Conservation (phyloP, 768 basidiomycete species). For the Coprinopsis cinerea region DNA sequence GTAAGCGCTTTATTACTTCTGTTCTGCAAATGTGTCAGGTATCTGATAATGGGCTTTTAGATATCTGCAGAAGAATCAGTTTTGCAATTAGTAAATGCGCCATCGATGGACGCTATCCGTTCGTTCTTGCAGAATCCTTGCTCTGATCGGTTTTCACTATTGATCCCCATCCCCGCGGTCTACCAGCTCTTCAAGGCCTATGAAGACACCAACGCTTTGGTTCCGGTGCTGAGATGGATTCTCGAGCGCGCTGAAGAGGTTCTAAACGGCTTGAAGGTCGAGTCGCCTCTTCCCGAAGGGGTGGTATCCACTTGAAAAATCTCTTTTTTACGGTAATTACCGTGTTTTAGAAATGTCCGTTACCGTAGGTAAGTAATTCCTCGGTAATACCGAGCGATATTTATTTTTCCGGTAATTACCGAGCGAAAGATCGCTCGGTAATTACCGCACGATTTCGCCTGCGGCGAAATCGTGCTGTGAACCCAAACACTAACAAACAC, state of each 20-base stretch:
- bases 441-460: no score
- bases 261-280: slow-evolving; percentile 1
- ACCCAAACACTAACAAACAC: no score
- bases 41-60: slow-evolving; percentile 6
- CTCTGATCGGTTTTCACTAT: neutral
- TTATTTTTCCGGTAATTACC: no score
- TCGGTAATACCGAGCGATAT: no score
- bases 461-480: no score
- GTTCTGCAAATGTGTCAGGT: no score
- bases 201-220: neutral
- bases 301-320: neutral
- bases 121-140: slow-evolving; percentile 9
- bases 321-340: no score
- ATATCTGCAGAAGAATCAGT: slow-evolving; percentile 20
- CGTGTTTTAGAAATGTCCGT: no score
- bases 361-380: no score
- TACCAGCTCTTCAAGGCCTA: neutral
- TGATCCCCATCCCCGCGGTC: neutral
- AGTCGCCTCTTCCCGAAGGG: neutral
- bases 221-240: neutral
- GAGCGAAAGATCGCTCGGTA: no score
- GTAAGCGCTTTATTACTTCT: neutral
- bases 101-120: slow-evolving; percentile 10
- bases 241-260: neutral
- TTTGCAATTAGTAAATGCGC: slow-evolving; percentile 13